phyloP scores from a whole-genome alignment of 2,329 filamentous ascomycete species.

The Fusarium subglutinans region DNA sequence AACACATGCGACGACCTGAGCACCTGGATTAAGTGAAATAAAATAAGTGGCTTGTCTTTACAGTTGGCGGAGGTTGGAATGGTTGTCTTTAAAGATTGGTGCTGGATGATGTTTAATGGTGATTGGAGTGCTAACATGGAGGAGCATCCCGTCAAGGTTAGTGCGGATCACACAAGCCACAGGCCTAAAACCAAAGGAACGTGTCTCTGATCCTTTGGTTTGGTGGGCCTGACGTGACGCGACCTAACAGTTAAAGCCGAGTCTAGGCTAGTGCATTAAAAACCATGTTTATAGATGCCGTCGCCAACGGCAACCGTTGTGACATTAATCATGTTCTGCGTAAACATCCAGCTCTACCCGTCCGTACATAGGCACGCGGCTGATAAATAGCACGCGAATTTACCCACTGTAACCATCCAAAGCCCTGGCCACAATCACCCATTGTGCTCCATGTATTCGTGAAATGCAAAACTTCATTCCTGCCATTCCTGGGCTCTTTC shows the following conservation, averaged over 20 bases:
- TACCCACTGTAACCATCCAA: neutral
- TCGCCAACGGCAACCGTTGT: constrained; percentile 35
- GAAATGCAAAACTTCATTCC: constrained; percentile 45
- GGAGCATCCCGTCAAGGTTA: constrained; percentile 5
- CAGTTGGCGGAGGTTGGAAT: neutral
- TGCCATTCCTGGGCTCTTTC: constrained; percentile 40
- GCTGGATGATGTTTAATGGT: constrained; percentile 12
- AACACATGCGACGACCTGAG: neutral
- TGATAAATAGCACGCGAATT: neutral
- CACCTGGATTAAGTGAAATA: neutral
- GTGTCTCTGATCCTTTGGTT: neutral
- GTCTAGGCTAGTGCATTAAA: neutral
- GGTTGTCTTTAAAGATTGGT: neutral
- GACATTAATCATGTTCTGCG: constrained; percentile 1
- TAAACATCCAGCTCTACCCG: constrained; percentile 1
- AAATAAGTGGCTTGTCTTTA: neutral
- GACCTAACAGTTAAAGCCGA: constrained; percentile 1
- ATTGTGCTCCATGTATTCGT: constrained; percentile 3
- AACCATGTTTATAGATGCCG: constrained; percentile 11
- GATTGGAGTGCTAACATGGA: constrained; percentile 14
- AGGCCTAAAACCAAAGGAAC: constrained; percentile 11
- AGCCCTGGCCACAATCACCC: neutral
- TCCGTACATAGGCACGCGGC: neutral
- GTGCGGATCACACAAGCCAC: constrained; percentile 14
- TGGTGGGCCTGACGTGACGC: constrained; percentile 14